Conservation (phyloP, 2,329 filamentous ascomycete genomes). For the Dothideomycetes sp. region DNA sequence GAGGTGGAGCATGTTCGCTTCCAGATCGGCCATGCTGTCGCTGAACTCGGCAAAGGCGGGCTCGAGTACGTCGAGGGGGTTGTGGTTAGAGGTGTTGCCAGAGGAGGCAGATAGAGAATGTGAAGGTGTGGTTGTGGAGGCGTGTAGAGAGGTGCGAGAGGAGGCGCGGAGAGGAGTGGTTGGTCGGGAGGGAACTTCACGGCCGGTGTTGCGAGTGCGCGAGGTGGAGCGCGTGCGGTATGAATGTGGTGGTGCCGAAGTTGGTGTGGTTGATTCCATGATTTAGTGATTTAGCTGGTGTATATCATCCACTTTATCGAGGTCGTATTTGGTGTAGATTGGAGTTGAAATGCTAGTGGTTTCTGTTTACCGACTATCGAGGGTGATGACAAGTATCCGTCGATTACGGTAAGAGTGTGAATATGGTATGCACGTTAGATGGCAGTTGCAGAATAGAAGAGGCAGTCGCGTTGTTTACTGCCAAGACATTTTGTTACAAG, state of each 20-base stretch:
- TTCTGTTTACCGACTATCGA: no score
- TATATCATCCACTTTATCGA: no score
- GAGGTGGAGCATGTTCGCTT: slow-evolving; percentile 95
- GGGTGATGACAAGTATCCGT: no score
- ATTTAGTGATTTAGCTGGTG: no score
- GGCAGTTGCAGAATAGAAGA: background rate
- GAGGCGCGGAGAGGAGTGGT: slow-evolving; percentile 77
- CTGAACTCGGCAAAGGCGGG: slow-evolving; percentile 87
- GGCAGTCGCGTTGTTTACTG: background rate
- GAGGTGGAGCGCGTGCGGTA: slow-evolving; percentile 11
- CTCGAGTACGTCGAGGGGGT: slow-evolving; percentile 73
- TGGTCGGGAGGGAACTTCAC: slow-evolving; percentile 52
- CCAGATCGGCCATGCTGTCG: slow-evolving; percentile 88
- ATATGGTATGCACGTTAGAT: no score
- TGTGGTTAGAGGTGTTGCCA: slow-evolving; percentile 16
- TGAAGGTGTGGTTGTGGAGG: slow-evolving; percentile 45
- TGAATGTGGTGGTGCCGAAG: slow-evolving; percentile 5
- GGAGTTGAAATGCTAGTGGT: no score
- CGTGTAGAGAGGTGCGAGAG: slow-evolving; percentile 79
- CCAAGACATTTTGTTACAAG: no score
- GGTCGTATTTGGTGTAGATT: no score
- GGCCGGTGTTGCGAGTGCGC: slow-evolving; percentile 19
- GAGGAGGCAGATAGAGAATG: slow-evolving; percentile 34
- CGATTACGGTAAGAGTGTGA: no score
- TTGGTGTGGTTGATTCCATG: slow-evolving; percentile 6